Percentiles rank a stretch among this genome's conserved stretches.
phyloP scores from a whole-genome alignment of 23 red algal species.

The Gracilariopsis chorda region DNA sequence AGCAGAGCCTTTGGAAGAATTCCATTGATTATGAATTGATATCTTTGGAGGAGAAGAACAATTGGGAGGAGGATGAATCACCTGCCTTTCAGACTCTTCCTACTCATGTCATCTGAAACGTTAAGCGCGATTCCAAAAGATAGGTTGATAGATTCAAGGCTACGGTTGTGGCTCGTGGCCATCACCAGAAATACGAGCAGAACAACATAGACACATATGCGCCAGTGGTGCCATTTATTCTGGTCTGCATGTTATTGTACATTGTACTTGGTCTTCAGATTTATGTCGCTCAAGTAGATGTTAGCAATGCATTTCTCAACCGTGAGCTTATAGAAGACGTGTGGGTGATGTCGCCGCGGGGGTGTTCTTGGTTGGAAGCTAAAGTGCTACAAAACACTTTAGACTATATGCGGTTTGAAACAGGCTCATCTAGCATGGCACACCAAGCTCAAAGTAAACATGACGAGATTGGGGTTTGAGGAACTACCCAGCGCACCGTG shows the following conservation, averaged over 20 bases:
- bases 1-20: neutral
- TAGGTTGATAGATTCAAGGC: slow-evolving; percentile 2
- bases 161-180: neutral
- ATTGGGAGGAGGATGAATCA: neutral
- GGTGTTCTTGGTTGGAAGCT: neutral
- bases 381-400: neutral
- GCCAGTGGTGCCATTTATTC: neutral
- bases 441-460: neutral
- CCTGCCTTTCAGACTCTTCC: neutral
- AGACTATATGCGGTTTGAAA: neutral
- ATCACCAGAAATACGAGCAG: neutral
- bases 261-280: neutral
- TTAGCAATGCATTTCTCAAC: neutral
- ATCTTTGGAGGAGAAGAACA: neutral
- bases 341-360: neutral
- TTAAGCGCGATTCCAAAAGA: neutral
- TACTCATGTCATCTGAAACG: neutral
- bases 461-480: neutral
- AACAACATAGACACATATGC: neutral
- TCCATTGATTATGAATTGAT: neutral
- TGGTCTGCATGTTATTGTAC: neutral
- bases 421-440: neutral
- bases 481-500: neutral
- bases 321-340: neutral
- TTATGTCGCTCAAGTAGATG: neutral